These are phyloP conservation scores for Houttuynia cordata DNA, from an alignment of 164 flowering plant genomes.

Conservation along the genomic window DNA sequence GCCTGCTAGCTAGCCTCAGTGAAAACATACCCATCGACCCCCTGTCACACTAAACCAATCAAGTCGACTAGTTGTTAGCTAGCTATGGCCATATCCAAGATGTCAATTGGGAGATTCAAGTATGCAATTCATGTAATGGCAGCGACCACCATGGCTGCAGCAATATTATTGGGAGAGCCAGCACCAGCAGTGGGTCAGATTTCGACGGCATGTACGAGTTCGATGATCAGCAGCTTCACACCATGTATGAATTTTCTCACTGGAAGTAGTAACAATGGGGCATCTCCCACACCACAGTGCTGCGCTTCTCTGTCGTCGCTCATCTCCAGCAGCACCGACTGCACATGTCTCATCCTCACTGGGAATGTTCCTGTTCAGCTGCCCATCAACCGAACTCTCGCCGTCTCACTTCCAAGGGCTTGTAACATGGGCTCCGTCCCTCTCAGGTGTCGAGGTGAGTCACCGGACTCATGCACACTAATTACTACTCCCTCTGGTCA, in stretches of 20 bases:
- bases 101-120: conserved; percentile 14
- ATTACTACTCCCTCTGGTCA: not conserved
- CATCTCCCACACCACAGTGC: conserved; percentile 52
- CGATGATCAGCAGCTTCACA: conserved; percentile 46
- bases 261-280: conserved; percentile 31
- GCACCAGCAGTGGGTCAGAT: conserved; percentile 38
- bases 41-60: no score
- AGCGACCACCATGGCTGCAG: conserved; percentile 6
- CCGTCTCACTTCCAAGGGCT: conserved; percentile 22
- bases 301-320: conserved; percentile 49
- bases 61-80: not conserved
- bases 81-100: not conserved
- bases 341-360: conserved; percentile 56
- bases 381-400: conserved; percentile 30
- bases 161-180: conserved; percentile 11
- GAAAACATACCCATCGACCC: no score
- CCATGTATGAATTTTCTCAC: conserved; percentile 62
- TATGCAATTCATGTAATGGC: not conserved
- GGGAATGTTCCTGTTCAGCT: conserved; percentile 56
- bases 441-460: conserved; percentile 61
- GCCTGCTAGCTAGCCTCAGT: no score
- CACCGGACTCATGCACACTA: not conserved
- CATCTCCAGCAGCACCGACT: conserved; percentile 30
- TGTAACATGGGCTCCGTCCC: conserved; percentile 68
- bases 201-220: conserved; percentile 35